Evolutionary conservation across 345 rosid species (phyloP), one percentile per base, ranked within the genome.

Genomic region (Eucalyptus urophylla): DNA sequence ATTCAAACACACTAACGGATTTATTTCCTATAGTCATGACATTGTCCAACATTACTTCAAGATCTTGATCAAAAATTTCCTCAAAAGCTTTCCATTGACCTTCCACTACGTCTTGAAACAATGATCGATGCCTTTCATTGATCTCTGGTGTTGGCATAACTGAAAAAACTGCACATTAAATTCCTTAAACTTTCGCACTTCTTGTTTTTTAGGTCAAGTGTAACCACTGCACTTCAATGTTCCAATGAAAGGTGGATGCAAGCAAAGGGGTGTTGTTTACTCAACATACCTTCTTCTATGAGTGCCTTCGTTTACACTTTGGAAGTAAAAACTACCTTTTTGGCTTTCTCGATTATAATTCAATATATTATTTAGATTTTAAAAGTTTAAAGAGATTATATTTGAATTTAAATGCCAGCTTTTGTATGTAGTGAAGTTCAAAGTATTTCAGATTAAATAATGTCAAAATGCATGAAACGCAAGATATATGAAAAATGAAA

Each of bases 11-110:
- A 62, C 8, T 27, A 29, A 27, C 31, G 31, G 31, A 29, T 62
- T 62, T 29, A 27, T 62, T 14, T 12, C 31, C 69, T 29, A 62
- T 0, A 56, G 62, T 24, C 69, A 62, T 62, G 31, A 62, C 8
- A 0, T 62, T 29, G 12, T 11, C 16, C 31, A 14, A 13, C 16
- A 62, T 5, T 0, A 0, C 69, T 6, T 27, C 0, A 15, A 0
- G n/a, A 60, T 25, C n/a, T 11, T 11, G 0, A 62, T 0, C 3
- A 6, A 0, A 3, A 17, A 62, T 62, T 62, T 27, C 0, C 69
- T 62, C 15, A 29, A 4, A 0, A 27, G 7, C 16, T 60, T 27
- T 62, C 69, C 69, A 27, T 27, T 6, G 31, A 62, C 69, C 69
- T 62, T 27, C 0, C 69, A 6, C 31, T 12, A 29, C 31, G 69